phyloP scores from a whole-genome alignment of 805 yeast genomes.

The Pichia deserticola region DNA sequence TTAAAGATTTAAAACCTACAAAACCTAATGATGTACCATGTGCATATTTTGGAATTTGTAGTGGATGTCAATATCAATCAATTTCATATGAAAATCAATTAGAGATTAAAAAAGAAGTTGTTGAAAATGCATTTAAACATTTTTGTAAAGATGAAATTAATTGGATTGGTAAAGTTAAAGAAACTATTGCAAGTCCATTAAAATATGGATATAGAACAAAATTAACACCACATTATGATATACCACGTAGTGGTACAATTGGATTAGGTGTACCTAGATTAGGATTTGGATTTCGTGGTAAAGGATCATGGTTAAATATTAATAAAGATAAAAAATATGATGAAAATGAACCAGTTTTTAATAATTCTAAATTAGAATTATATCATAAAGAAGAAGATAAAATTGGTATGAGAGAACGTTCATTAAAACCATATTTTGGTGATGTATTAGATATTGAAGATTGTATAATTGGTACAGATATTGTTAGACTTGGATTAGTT shows the following conservation, averaged over 20 bases:
- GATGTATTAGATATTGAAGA: slow-evolving; percentile 93
- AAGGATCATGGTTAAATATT: slow-evolving; percentile 45
- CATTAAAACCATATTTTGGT: slow-evolving; percentile 32
- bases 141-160: slow-evolving; percentile 35
- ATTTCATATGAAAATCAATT: slow-evolving; percentile 69
- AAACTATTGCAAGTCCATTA: slow-evolving; percentile 56
- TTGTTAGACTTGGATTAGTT: slow-evolving; percentile 64
- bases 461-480: slow-evolving; percentile 80
- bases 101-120: slow-evolving; percentile 61
- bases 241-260: slow-evolving; percentile 14
- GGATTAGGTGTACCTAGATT: slow-evolving; percentile 47
- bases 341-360: not conserved
- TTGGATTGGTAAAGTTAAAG: slow-evolving; percentile 35
- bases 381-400: slow-evolving; percentile 5
- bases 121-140: slow-evolving; percentile 71
- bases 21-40: slow-evolving; percentile 41
- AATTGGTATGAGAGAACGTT: slow-evolving; percentile 8
- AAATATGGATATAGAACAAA: slow-evolving; percentile 80
- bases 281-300: slow-evolving; percentile 86
- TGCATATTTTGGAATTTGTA: slow-evolving; percentile 83
- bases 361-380: slow-evolving; percentile 4
- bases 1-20: slow-evolving; percentile 21
- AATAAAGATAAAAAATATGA: not conserved
- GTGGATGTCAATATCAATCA: slow-evolving; percentile 92
- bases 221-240: slow-evolving; percentile 84